Evolutionary conservation across 2,329 filamentous ascomycete species (phyloP).

Genomic region (Monilinia fructigena): DNA sequence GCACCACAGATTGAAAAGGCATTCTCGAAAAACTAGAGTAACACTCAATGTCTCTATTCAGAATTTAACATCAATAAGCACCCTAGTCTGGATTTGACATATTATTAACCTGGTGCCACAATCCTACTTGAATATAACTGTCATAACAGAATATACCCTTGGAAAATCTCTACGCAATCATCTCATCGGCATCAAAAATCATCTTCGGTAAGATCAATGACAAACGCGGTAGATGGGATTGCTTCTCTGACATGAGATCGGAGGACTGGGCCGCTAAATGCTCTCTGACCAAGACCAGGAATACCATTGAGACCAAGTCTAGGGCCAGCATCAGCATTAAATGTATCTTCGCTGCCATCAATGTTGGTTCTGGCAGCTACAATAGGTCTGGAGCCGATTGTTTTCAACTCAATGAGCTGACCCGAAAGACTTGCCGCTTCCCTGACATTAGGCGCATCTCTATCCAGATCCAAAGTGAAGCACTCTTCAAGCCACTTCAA

Average conservation of each 20-base stretch:
- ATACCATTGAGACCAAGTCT: background rate
- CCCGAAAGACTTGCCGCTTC: background rate
- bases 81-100: background rate
- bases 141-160: background rate
- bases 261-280: too few species aligned
- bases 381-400: background rate
- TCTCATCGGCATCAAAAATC: background rate
- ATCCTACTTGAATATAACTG: background rate
- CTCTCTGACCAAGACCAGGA: background rate
- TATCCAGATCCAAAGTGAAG: conserved; percentile 7
- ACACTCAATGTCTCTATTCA: background rate
- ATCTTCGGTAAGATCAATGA: conserved; percentile 2
- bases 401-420: background rate
- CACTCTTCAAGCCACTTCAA: conserved; percentile 4
- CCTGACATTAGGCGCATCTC: conserved; percentile 9
- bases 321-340: background rate
- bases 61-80: background rate
- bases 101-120: background rate
- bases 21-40: background rate
- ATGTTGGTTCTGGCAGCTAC: background rate
- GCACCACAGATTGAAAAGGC: too few species aligned
- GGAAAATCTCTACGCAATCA: background rate
- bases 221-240: background rate
- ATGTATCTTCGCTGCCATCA: background rate
- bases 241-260: background rate